These are phyloP conservation scores for Penicillium janthinellum DNA, from an alignment of 2,329 filamentous ascomycete species.

Conservation along the genomic window DNA sequence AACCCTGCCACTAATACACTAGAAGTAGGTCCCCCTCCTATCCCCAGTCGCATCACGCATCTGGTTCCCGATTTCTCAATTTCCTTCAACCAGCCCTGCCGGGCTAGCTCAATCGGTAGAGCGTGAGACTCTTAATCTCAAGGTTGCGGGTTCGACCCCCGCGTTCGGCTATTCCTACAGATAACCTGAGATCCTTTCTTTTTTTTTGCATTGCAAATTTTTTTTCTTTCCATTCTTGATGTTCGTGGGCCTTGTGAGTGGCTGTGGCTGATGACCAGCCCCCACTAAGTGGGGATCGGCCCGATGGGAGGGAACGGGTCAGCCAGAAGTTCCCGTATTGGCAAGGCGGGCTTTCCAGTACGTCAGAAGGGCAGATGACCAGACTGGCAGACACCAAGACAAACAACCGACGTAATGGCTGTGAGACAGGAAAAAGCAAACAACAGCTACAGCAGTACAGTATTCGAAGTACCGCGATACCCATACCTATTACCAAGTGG, in stretches of 20 bases:
- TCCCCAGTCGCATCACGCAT: neutral
- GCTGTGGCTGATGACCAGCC: neutral
- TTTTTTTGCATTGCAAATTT: conserved; percentile 1
- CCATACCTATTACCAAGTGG: too few species aligned
- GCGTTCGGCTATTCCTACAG: conserved; percentile 40
- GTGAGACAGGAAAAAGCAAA: neutral
- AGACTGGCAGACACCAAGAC: neutral
- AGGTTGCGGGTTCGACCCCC: conserved; percentile 47
- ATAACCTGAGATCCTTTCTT: conserved; percentile 24
- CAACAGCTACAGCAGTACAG: too few species aligned
- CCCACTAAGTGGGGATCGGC: conserved; percentile 18
- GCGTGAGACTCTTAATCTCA: conserved; percentile 54
- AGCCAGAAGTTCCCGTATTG: neutral
- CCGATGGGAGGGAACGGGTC: conserved; percentile 8
- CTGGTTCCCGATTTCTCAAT: neutral
- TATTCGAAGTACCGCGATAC: too few species aligned
- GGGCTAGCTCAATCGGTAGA: conserved; percentile 56
- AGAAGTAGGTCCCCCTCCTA: neutral
- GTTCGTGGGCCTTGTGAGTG: conserved; percentile 14
- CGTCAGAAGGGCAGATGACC: neutral
- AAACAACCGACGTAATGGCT: neutral
- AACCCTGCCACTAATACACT: neutral
- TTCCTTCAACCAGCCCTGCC: conserved; percentile 30
- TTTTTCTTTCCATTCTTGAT: neutral
- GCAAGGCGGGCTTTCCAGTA: neutral